Evolutionary conservation across 805 yeast species (phyloP).

Genomic region (Candida tammaniensis): DNA sequence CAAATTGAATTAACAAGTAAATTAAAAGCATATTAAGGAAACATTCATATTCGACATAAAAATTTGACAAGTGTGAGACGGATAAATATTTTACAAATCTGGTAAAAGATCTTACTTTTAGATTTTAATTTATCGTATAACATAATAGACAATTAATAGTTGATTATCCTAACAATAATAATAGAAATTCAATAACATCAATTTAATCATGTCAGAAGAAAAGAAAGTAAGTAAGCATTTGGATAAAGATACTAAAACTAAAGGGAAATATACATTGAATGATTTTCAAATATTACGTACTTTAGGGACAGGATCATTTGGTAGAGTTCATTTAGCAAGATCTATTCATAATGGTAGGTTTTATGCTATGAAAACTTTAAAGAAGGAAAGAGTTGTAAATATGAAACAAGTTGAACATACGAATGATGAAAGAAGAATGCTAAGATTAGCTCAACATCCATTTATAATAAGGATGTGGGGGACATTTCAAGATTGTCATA

Average conservation of each 20-base stretch:
- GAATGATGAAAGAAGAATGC: constrained; percentile 59
- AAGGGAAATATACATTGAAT: constrained; percentile 54
- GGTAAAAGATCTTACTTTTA: too few relatives aligned
- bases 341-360: constrained; percentile 58
- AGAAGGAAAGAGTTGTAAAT: constrained; percentile 55
- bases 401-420: constrained; percentile 66
- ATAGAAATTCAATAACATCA: background rate
- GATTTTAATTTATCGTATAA: too few relatives aligned
- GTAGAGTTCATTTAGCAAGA: constrained; percentile 56
- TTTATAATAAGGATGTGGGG: constrained; percentile 66
- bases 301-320: constrained; percentile 61
- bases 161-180: too few relatives aligned
- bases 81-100: too few relatives aligned
- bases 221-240: constrained; percentile 14
- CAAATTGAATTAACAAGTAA: too few relatives aligned
- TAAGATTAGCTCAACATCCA: constrained; percentile 57
- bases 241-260: constrained; percentile 40
- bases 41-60: too few relatives aligned
- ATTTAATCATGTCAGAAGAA: constrained; percentile 3
- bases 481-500: constrained; percentile 57
- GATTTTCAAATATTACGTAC: constrained; percentile 59
- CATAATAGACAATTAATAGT: too few relatives aligned
- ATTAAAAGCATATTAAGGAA: too few relatives aligned
- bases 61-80: too few relatives aligned
- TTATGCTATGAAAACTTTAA: constrained; percentile 58